Conservation (phyloP, 208 protist genomes). For the Crithidia fasciculata region DNA sequence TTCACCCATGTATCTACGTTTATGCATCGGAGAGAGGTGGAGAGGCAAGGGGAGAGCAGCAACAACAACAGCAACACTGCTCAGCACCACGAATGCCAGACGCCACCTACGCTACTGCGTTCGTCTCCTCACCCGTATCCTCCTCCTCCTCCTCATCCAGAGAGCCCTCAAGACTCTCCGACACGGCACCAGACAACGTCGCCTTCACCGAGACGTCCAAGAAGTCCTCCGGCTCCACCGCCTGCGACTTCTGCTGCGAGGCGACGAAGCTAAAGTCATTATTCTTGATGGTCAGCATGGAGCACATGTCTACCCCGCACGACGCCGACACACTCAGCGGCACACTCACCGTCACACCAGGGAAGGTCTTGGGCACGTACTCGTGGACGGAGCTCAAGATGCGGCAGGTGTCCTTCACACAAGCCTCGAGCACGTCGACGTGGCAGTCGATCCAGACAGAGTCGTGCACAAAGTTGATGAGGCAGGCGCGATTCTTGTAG, state of each 20-base stretch:
- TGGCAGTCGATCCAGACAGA: constrained; percentile 92
- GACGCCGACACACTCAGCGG: constrained; percentile 73
- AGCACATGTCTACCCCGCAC: constrained; percentile 83
- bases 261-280: constrained; percentile 50
- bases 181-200: constrained; percentile 19
- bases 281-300: constrained; percentile 62
- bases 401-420: constrained; percentile 59
- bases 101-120: constrained; percentile 7
- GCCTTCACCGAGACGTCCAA: constrained; percentile 26
- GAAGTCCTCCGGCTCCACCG: constrained; percentile 28
- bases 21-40: no score
- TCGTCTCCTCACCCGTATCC: neutral
- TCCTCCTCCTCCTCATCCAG: constrained; percentile 10
- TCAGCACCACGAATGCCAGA: neutral
- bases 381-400: constrained; percentile 70
- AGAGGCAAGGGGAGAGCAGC: no score
- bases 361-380: constrained; percentile 79
- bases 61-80: no score
- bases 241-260: constrained; percentile 27
- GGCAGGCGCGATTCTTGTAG: constrained; percentile 69
- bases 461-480: constrained; percentile 92
- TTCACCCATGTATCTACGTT: no score
- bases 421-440: constrained; percentile 71
- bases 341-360: constrained; percentile 68
- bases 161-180: constrained; percentile 13